These are phyloP conservation scores for Jackrogersella minutella DNA, from an alignment of 495 filamentous ascomycete species.

Conservation along the genomic window DNA sequence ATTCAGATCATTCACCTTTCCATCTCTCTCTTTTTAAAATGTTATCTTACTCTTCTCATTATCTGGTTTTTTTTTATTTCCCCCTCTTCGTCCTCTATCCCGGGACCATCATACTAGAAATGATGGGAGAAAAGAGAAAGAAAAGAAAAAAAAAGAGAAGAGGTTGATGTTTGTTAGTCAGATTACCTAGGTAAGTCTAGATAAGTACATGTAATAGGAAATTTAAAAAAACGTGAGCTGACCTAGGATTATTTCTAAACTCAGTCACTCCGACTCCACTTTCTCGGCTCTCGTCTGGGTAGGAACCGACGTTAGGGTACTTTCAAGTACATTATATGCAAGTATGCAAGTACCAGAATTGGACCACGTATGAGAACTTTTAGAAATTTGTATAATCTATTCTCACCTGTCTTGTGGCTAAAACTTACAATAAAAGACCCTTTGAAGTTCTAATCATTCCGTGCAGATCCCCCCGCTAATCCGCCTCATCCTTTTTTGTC, in stretches of 20 bases:
- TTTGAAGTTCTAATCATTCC: conserved; percentile 23
- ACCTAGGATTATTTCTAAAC: conserved; percentile 20
- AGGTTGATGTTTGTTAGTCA: conserved; percentile 15
- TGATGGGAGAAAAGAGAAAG: too few species aligned
- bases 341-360: conserved; percentile 1
- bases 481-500: conserved; percentile 19
- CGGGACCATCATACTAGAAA: conserved; percentile 9
- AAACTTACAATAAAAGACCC: conserved; percentile 18
- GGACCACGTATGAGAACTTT: too few species aligned
- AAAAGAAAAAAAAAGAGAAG: too few species aligned
- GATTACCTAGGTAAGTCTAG: conserved; percentile 10
- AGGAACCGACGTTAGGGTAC: not conserved
- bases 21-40: not conserved
- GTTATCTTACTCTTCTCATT: not conserved
- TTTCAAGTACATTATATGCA: conserved; percentile 1
- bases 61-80: conserved; percentile 3
- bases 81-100: not conserved
- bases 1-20: not conserved
- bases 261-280: conserved; percentile 21
- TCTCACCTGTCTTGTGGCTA: conserved; percentile 22
- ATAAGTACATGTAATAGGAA: conserved; percentile 19
- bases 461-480: conserved; percentile 38
- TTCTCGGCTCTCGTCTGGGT: not conserved
- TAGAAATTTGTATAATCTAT: too few species aligned
- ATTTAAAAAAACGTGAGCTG: conserved; percentile 19